phyloP scores from a whole-genome alignment of 2,329 filamentous ascomycete genomes.

The Fonsecaea erecta region DNA sequence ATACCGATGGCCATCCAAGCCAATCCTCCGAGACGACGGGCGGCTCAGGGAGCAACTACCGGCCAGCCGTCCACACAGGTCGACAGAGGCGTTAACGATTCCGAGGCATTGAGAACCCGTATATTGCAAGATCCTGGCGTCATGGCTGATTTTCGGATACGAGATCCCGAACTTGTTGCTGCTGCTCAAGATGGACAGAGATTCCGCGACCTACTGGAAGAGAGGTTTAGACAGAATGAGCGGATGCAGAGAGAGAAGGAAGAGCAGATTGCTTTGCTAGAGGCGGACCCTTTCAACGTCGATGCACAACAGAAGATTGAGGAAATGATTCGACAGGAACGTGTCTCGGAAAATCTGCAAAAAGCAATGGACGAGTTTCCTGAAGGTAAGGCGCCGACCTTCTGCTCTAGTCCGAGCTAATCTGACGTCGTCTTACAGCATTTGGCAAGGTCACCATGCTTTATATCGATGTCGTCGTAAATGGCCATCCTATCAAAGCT shows the following conservation, averaged over 20 bases:
- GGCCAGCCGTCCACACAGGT: constrained; percentile 29
- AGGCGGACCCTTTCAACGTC: constrained; percentile 91
- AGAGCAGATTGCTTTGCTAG: constrained; percentile 80
- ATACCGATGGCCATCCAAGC: constrained; percentile 75
- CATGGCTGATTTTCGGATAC: constrained; percentile 70
- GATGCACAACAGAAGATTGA: constrained; percentile 92
- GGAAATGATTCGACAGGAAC: constrained; percentile 94
- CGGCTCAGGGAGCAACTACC: constrained; percentile 28
- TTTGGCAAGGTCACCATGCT: constrained; percentile 96
- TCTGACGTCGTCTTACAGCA: constrained; percentile 15
- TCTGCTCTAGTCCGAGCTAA: background rate
- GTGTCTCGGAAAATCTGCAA: constrained; percentile 92
- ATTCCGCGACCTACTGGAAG: constrained; percentile 74
- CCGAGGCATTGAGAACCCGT: constrained; percentile 81
- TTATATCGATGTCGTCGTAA: constrained; percentile 94
- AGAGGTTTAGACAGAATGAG: constrained; percentile 71
- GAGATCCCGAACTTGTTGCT: constrained; percentile 76
- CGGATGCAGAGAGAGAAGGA: constrained; percentile 76
- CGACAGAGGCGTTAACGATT: constrained; percentile 57
- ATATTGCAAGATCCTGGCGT: constrained; percentile 77
- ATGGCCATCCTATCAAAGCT: constrained; percentile 88
- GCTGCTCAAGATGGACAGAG: constrained; percentile 74
- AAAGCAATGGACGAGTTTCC: constrained; percentile 97
- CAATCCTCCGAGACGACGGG: constrained; percentile 30
- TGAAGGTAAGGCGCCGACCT: constrained; percentile 68